Evolutionary conservation across 1,284 basidiomycete species (phyloP).

Genomic region (Mycena sp.): DNA sequence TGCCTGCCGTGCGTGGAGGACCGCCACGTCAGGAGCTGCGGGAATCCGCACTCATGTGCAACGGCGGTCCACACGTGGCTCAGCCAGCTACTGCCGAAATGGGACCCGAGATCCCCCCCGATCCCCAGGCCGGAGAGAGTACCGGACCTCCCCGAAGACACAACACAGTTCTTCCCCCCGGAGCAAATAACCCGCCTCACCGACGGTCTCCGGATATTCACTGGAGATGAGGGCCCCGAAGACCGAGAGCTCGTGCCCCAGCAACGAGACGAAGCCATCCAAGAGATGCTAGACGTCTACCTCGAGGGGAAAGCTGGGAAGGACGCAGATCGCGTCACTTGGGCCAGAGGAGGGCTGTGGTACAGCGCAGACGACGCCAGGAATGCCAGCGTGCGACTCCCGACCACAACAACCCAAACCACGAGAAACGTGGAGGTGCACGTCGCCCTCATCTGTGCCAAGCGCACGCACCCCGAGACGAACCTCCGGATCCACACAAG

Average conservation of each 20-base stretch:
- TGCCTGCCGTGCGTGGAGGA: neutral
- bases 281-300: neutral
- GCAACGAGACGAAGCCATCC: neutral
- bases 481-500: neutral
- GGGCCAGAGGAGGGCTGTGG: neutral
- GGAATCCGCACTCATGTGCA: neutral
- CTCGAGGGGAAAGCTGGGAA: neutral
- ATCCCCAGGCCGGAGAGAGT: neutral
- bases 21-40: neutral
- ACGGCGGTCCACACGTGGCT: neutral
- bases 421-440: neutral
- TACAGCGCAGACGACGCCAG: neutral
- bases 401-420: neutral
- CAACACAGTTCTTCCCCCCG: neutral
- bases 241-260: neutral
- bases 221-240: neutral
- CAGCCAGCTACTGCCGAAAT: neutral
- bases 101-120: slow-evolving; percentile 2
- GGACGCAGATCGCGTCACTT: neutral
- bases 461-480: neutral
- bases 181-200: neutral
- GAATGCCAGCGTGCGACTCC: neutral
- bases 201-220: neutral
- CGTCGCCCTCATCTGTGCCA: neutral
- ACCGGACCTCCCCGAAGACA: neutral